A percentile compares a stretch with the other conserved stretches of the same genome.
phyloP scores from a whole-genome alignment of 805 yeast species.

The Ogataea trehalophila region DNA sequence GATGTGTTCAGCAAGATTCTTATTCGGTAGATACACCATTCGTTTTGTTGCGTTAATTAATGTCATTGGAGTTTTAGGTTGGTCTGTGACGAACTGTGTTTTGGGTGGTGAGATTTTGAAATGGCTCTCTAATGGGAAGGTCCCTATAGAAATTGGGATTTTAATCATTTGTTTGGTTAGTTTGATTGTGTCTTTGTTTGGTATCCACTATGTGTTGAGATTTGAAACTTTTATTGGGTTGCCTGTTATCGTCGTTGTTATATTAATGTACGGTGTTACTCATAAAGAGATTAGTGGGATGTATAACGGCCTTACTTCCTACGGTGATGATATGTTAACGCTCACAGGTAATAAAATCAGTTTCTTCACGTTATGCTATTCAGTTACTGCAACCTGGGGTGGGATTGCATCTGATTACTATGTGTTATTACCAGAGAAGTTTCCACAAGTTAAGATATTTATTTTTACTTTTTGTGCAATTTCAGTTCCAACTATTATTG shows the following conservation, averaged over 20 bases:
- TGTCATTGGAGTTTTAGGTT: slow-evolving; percentile 77
- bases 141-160: slow-evolving; percentile 73
- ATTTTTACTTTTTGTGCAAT: slow-evolving; percentile 61
- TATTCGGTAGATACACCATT: slow-evolving; percentile 85
- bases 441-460: slow-evolving; percentile 52
- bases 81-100: slow-evolving; percentile 89
- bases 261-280: slow-evolving; percentile 60
- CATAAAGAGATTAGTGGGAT: slow-evolving; percentile 34
- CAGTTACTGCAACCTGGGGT: slow-evolving; percentile 88
- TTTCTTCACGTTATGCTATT: slow-evolving; percentile 66
- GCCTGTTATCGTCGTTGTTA: slow-evolving; percentile 64
- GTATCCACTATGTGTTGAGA: slow-evolving; percentile 64
- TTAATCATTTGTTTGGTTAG: slow-evolving; percentile 62
- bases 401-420: slow-evolving; percentile 83
- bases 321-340: slow-evolving; percentile 34
- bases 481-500: slow-evolving; percentile 67
- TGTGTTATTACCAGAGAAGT: slow-evolving; percentile 70
- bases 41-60: slow-evolving; percentile 69
- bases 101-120: slow-evolving; percentile 82
- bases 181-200: slow-evolving; percentile 67
- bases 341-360: slow-evolving; percentile 66
- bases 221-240: slow-evolving; percentile 65
- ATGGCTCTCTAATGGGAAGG: slow-evolving; percentile 56
- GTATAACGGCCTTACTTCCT: slow-evolving; percentile 34
- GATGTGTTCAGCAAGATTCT: slow-evolving; percentile 74